Conservation (phyloP, 2,329 filamentous ascomycete species). For the Colletotrichum tamarilloi region DNA sequence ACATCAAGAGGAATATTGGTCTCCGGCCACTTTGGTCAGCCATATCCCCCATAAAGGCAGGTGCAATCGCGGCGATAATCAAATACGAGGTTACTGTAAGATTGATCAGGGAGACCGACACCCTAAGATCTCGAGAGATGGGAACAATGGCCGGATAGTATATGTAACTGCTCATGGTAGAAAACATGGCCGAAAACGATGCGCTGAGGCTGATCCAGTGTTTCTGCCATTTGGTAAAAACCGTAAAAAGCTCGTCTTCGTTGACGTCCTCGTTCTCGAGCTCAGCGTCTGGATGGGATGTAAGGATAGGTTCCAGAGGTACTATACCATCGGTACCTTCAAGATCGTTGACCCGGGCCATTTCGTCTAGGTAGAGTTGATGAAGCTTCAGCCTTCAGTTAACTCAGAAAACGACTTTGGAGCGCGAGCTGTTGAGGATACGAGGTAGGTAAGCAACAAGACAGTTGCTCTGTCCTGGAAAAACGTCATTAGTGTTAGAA, state of each 20-base stretch:
- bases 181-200: slow-evolving; percentile 42
- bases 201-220: background rate
- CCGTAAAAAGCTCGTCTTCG: background rate
- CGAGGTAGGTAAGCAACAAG: too few species aligned
- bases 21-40: slow-evolving; percentile 58
- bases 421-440: too few species aligned
- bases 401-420: too few species aligned
- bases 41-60: slow-evolving; percentile 60
- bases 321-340: too few species aligned
- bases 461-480: too few species aligned
- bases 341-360: too few species aligned
- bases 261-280: background rate
- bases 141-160: slow-evolving; percentile 60
- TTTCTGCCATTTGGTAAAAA: background rate
- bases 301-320: background rate
- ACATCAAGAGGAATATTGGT: slow-evolving; percentile 58
- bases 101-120: slow-evolving; percentile 52
- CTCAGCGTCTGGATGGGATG: background rate
- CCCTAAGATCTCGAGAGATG: slow-evolving; percentile 53
- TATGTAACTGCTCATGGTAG: slow-evolving; percentile 54
- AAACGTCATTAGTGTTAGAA: background rate
- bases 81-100: slow-evolving; percentile 58
- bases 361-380: too few species aligned
- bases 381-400: too few species aligned
- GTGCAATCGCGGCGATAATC: slow-evolving; percentile 63